Evolutionary conservation across 2,329 filamentous ascomycete genomes (phyloP).

Genomic region (Aureobasidium subglaciale): DNA sequence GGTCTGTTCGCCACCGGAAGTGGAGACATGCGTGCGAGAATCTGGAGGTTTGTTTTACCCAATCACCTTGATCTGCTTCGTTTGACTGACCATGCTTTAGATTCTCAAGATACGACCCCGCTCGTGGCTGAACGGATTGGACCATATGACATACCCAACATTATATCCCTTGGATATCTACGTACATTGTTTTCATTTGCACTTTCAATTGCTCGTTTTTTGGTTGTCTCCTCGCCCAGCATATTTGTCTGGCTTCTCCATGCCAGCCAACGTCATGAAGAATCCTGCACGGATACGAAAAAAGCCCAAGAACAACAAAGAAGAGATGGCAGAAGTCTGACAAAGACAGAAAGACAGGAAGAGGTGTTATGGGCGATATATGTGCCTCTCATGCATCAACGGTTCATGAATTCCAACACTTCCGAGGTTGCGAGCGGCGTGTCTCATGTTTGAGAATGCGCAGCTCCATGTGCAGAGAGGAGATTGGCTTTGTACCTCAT

Average conservation of each 20-base stretch:
- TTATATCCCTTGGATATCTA: background rate
- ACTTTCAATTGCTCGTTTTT: background rate
- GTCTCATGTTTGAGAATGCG: background rate
- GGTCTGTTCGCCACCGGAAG: constrained; percentile 91
- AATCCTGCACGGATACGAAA: background rate
- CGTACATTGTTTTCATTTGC: background rate
- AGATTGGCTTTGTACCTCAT: background rate
- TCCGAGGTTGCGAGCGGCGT: background rate
- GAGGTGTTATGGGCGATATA: background rate
- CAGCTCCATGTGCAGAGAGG: background rate
- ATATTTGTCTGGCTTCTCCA: background rate
- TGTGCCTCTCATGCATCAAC: background rate
- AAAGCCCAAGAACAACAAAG: background rate
- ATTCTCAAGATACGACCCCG: constrained; percentile 3
- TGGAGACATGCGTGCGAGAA: constrained; percentile 93
- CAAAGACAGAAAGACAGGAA: background rate
- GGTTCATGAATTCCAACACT: background rate
- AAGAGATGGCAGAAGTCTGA: background rate
- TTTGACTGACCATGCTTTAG: background rate
- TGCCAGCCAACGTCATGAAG: background rate
- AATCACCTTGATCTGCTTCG: background rate
- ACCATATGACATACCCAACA: background rate
- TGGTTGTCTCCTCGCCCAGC: background rate
- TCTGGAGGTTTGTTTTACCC: constrained; percentile 65
- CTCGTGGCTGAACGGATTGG: background rate